Evolutionary conservation across 306 rosid species (phyloP), one percentile per base, ranked within the genome.

Genomic region (Cucumis melo): DNA sequence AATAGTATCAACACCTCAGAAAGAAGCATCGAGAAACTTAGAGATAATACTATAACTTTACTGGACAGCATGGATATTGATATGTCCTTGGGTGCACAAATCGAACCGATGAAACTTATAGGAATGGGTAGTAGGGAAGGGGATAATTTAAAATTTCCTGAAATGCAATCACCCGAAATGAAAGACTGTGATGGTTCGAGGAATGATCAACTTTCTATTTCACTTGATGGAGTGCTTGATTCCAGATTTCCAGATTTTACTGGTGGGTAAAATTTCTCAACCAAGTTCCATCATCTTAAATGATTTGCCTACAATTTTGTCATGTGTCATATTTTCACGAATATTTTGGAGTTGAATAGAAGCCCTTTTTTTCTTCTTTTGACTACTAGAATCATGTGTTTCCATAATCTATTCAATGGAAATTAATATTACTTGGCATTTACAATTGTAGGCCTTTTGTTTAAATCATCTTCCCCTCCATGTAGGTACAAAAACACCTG

Each of bases 401-500:
- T 15, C 17, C 20, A 1, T 15, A 46, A 70, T 70, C 55, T 46
- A 24, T 70, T 67, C 8, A 66, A 16, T 20, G 5, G n/a, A 67
- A 11, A 67, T 39, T 5, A 42, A 67, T 42, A 21, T 20, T 20
- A 67, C 34, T 67, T 67, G 21, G 51, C 9, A 65, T 29, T 64
- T 32, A 65, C 74, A 67, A 67, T 6, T 39, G 53, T 21, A 74
- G 58, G 61, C 29, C 48, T 54, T 9, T 21, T 9, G 11, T 51
- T 19, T 34, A 15, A n/a, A 62, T 34, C 44, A 23, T 70, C 32
- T n/a, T 12, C 41, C 21, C 7, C 39, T 36, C 48, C 8, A 42
- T 78, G 77, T 89, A 93, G 98, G 87, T 81, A 74, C 66, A 72
- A 57, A 85, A 48, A 57, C 77, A 46, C 79, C 89, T n/a, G 87